Percentiles rank a stretch among this genome's conserved stretches.
These are phyloP conservation scores for Suillus variegatus DNA, from an alignment of 768 basidiomycete genomes.

Conservation along the genomic window DNA sequence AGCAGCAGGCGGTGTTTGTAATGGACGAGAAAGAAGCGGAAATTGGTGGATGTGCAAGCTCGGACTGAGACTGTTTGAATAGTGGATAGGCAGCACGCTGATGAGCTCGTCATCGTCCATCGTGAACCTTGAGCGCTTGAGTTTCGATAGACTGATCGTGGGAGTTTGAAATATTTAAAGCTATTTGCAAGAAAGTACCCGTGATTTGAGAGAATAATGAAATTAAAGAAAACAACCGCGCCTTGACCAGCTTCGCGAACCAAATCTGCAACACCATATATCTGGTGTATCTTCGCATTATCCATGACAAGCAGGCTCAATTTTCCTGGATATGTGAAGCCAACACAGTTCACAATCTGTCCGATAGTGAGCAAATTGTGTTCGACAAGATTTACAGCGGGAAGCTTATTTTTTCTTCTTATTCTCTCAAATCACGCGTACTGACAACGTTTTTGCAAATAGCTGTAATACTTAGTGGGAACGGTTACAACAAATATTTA, in stretches of 20 bases:
- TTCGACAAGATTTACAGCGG: constrained; percentile 1
- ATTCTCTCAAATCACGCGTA: too few relatives aligned
- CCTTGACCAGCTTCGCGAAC: too few relatives aligned
- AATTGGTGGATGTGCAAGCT: constrained; percentile 81
- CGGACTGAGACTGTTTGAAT: constrained; percentile 59
- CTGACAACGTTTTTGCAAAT: too few relatives aligned
- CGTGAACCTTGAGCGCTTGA: background rate
- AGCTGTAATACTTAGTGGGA: too few relatives aligned
- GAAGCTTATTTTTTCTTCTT: constrained; percentile 6
- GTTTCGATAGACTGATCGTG: constrained; percentile 1
- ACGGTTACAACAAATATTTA: too few relatives aligned
- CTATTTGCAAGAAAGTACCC: background rate
- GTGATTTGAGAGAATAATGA: background rate
- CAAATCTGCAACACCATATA: too few relatives aligned
- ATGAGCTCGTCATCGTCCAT: constrained; percentile 54
- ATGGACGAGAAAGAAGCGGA: constrained; percentile 70
- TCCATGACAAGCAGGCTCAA: constrained; percentile 39
- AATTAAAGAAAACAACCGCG: too few relatives aligned
- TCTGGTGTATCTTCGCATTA: constrained; percentile 34
- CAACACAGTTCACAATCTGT: constrained; percentile 25
- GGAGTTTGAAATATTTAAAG: background rate
- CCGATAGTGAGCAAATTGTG: background rate
- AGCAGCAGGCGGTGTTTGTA: constrained; percentile 79
- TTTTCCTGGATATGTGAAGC: constrained; percentile 34
- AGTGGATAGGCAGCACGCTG: constrained; percentile 69